A percentile compares a stretch with the other conserved stretches of the same genome.
Conservation (phyloP, 2,329 filamentous ascomycete genomes). For the Cytospora piceicola region DNA sequence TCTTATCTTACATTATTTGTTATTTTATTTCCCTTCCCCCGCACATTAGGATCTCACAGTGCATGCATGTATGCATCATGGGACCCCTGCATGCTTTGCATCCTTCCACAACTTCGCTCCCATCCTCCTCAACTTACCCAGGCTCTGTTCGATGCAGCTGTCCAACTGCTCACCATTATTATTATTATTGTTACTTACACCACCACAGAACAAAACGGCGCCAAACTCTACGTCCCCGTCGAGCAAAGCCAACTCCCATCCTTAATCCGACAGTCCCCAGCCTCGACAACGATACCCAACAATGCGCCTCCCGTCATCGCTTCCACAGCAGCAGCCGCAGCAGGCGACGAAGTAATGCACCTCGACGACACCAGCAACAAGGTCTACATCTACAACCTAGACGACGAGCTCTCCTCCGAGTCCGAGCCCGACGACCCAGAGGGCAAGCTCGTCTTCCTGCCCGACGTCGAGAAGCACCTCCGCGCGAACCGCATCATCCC, state of each 20-base stretch:
- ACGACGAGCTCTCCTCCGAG: constrained; percentile 74
- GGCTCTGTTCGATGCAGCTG: not conserved
- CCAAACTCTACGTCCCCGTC: constrained; percentile 69
- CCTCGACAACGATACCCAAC: constrained; percentile 25
- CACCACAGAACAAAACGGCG: constrained; percentile 60
- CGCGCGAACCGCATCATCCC: constrained; percentile 70
- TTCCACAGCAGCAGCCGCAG: constrained; percentile 31
- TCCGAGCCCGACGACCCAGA: constrained; percentile 58
- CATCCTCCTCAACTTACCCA: not conserved
- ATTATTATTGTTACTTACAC: no score
- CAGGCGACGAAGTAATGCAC: constrained; percentile 77
- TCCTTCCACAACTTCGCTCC: not conserved
- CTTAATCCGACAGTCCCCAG: constrained; percentile 32
- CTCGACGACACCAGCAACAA: constrained; percentile 85
- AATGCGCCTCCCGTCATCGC: constrained; percentile 25
- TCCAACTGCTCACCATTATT: constrained; percentile 1
- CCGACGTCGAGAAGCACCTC: constrained; percentile 84
- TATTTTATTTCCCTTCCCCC: constrained; percentile 22
- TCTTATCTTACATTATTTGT: no score
- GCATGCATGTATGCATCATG: not conserved
- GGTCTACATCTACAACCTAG: constrained; percentile 89
- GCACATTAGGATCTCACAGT: constrained; percentile 7
- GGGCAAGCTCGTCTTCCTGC: constrained; percentile 74
- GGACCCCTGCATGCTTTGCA: not conserved
- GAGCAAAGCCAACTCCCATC: constrained; percentile 46